These are phyloP conservation scores for Hypomontagnella monticulosa DNA, from an alignment of 495 filamentous ascomycete genomes.

Conservation along the genomic window DNA sequence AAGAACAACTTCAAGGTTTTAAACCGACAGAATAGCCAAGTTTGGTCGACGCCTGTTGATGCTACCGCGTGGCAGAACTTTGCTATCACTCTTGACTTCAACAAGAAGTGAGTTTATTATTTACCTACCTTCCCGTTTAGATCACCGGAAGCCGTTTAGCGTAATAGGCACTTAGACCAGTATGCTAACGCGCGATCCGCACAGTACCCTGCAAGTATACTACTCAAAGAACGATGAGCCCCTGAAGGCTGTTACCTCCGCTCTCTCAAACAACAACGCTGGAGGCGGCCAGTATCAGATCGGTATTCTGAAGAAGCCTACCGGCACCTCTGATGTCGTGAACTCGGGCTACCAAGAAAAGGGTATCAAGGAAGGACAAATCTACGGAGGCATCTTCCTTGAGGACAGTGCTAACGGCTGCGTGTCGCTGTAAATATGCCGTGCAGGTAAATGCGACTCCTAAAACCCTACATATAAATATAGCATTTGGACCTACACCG, in stretches of 20 bases:
- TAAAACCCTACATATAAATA: neutral
- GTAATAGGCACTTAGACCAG: neutral
- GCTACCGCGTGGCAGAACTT: constrained; percentile 66
- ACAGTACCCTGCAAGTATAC: constrained; percentile 63
- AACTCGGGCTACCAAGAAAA: constrained; percentile 63
- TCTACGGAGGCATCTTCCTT: constrained; percentile 66
- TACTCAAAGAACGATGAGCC: constrained; percentile 61
- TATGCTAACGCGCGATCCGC: neutral
- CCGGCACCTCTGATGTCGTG: constrained; percentile 61
- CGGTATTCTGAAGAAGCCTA: constrained; percentile 67
- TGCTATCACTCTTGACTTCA: constrained; percentile 63
- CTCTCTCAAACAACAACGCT: constrained; percentile 60
- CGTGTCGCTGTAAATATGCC: constrained; percentile 49
- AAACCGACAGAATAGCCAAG: constrained; percentile 56
- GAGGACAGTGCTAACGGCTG: constrained; percentile 60
- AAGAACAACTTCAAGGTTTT: constrained; percentile 58
- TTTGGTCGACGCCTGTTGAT: constrained; percentile 57
- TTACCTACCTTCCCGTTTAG: neutral
- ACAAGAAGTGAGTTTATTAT: constrained; percentile 54
- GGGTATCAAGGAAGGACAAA: constrained; percentile 61
- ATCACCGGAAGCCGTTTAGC: too few species aligned
- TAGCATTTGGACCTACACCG: neutral
- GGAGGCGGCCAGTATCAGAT: constrained; percentile 67
- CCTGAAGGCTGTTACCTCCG: constrained; percentile 56
- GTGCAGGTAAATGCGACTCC: too few species aligned